These are phyloP conservation scores for Mycena latifolia DNA, from an alignment of 768 basidiomycete genomes.

Conservation along the genomic window DNA sequence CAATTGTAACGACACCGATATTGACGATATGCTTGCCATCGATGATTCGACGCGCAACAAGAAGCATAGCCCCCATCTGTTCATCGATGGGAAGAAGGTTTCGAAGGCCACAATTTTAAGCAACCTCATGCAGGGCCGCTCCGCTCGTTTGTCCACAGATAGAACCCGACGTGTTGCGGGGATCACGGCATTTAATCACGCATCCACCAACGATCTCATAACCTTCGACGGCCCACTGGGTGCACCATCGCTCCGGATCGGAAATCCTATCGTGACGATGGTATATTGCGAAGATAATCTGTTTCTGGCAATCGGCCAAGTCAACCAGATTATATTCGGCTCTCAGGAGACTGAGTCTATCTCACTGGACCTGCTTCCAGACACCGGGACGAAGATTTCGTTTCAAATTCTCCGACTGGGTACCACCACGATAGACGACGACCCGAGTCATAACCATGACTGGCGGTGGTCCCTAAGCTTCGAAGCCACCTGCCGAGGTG, in stretches of 20 bases:
- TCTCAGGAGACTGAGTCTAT: neutral
- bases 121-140: constrained; percentile 4
- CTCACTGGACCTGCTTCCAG: neutral
- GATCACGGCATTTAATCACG: neutral
- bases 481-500: neutral
- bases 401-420: constrained; percentile 3
- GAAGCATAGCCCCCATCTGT: neutral
- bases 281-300: neutral
- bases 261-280: neutral
- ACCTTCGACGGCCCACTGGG: neutral
- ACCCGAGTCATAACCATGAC: neutral
- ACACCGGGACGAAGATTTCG: neutral
- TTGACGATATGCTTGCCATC: constrained; percentile 7
- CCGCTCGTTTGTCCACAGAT: neutral
- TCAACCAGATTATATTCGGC: too few relatives aligned
- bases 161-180: constrained; percentile 2
- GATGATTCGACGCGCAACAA: neutral
- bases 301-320: too few relatives aligned
- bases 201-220: neutral
- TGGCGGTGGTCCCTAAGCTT: neutral
- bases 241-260: neutral
- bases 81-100: neutral
- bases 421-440: neutral
- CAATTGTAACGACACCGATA: neutral
- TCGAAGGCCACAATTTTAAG: constrained; percentile 3